Evolutionary conservation across 345 rosid species (phyloP).

Genomic region (Combretum micranthum): DNA sequence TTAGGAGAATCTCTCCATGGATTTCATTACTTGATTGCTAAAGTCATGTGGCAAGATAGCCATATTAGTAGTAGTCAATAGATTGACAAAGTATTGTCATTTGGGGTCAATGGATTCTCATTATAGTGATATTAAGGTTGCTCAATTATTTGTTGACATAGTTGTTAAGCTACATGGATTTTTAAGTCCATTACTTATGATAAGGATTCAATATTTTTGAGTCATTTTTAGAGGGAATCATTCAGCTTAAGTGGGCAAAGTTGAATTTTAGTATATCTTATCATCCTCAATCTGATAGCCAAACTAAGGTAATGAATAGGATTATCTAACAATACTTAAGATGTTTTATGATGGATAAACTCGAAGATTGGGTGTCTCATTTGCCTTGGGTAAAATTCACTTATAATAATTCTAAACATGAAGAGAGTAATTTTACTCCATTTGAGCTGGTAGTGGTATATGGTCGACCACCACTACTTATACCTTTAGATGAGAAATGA

Average conservation of each 20-base stretch:
- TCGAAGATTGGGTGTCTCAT: too few species aligned
- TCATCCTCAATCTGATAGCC: neutral
- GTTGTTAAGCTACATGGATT: neutral
- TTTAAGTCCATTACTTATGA: neutral
- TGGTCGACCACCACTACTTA: too few species aligned
- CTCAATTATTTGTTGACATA: neutral
- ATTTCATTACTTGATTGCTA: neutral
- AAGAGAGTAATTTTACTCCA: too few species aligned
- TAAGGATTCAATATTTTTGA: neutral
- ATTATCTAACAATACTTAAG: too few species aligned
- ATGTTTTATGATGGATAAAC: too few species aligned
- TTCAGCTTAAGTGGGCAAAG: neutral
- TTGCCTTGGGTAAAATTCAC: too few species aligned
- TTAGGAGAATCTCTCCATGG: neutral
- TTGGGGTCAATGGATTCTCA: neutral
- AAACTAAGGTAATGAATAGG: too few species aligned
- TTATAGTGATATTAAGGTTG: neutral
- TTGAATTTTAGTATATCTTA: neutral
- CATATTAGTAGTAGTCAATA: neutral
- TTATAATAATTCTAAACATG: too few species aligned
- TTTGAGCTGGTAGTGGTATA: too few species aligned
- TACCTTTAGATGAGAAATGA: too few species aligned
- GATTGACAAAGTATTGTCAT: neutral
- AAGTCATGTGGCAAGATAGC: neutral
- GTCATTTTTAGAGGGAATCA: neutral